A percentile compares a stretch with the other conserved stretches of the same genome.
Conservation (phyloP, 306 rosid genomes). For the Herpetospermum pedunculosum region DNA sequence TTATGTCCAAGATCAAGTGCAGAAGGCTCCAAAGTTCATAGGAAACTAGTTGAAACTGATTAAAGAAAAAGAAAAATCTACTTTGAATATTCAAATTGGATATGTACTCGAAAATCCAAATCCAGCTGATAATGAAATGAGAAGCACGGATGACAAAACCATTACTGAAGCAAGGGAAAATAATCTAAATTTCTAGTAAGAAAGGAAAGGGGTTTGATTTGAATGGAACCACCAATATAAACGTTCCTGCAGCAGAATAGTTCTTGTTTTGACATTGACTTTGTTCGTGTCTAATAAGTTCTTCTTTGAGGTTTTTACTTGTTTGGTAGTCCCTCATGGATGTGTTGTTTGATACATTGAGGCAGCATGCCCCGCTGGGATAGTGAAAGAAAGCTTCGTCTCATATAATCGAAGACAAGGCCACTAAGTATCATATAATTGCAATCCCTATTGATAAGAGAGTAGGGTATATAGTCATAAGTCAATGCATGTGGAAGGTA, state of each 20-base stretch:
- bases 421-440: not conserved
- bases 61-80: not conserved
- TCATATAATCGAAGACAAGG: not conserved
- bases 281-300: not conserved
- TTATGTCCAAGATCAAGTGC: not conserved
- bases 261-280: too few relatives aligned
- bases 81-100: not conserved
- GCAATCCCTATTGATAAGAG: not conserved
- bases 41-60: not conserved
- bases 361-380: not conserved
- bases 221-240: too few relatives aligned
- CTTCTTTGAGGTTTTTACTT: not conserved
- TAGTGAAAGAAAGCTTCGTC: not conserved
- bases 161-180: too few relatives aligned
- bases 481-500: conserved; percentile 39
- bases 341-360: not conserved
- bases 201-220: not conserved
- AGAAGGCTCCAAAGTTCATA: not conserved
- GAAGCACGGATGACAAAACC: not conserved
- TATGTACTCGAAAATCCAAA: not conserved
- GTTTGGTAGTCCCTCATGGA: not conserved
- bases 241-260: too few relatives aligned
- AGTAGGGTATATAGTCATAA: too few relatives aligned
- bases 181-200: not conserved
- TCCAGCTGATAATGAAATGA: not conserved